Base-by-base conservation (phyloP, 257 asterid genomes). In the Ophiorrhiza pumila region DNA sequence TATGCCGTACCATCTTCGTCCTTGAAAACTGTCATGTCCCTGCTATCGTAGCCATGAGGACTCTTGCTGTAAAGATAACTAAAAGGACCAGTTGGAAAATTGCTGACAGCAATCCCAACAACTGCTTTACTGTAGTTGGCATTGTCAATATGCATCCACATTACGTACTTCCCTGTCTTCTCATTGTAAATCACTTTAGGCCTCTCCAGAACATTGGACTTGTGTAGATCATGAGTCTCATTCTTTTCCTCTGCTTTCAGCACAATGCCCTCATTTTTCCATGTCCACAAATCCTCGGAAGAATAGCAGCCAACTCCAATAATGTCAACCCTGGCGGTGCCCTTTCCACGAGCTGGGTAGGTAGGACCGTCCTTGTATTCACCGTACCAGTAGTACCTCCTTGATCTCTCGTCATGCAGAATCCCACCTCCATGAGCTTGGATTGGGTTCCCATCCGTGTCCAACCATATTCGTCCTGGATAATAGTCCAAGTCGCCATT, bases 71-170 rank as follows among this genome's bases (percentile, higher is more conserved):
- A 63, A 0, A 79, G 84, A 70, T 89, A 91, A 53, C 57, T 49
- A 56, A 89, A 91, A 0, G 91, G 91, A 11, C 94, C 97, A 0
- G 80, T 76, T 12, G 94, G 92, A 10, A 83, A 80, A 60, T 82
- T 74, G 34, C 91, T 86, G 1, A 72, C 69, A 0, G 97, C 96
- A 11, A 91, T 69, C 5, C 96, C 97, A 1, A 68, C 83, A 0
- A 89, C 81, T 55, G 97, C 97, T 77, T 88, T 91, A 20, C 55
- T 69, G 69, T 89, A 91, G 1, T 78, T 71, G 10, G 82, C 81
- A 74, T 88, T 82, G 65, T 91, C 97, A 12, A 88, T 43, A 72
- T 91, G 97, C 92, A 91, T 89, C 91, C 87, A 91, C 96, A 89
- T 89, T 9, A 88, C 86, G 67, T 86, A 89, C 35, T 84, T 85